These are phyloP conservation scores for Sporothrix pseudoabietina DNA, from an alignment of 2,329 filamentous ascomycete species.

Conservation along the genomic window DNA sequence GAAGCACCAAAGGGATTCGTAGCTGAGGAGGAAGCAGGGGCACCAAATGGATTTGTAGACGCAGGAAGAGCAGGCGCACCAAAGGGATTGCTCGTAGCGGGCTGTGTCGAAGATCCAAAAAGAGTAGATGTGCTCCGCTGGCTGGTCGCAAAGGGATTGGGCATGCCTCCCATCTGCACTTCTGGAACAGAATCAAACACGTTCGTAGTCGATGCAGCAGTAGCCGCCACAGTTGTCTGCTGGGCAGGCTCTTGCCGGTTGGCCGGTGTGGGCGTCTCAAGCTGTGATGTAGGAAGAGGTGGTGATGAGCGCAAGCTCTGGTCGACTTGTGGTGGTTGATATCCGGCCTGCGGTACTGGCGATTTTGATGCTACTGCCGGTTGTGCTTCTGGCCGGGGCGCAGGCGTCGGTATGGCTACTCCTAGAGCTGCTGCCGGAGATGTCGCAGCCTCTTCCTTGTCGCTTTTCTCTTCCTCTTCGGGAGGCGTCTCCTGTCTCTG, in stretches of 20 bases:
- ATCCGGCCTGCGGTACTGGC: neutral
- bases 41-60: neutral
- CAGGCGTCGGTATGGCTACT: conserved; percentile 24
- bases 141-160: conserved; percentile 21
- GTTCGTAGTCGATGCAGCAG: neutral
- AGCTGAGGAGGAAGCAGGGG: neutral
- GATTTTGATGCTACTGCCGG: neutral
- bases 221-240: neutral
- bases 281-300: neutral
- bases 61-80: neutral
- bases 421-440: neutral
- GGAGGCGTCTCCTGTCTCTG: conserved; percentile 22
- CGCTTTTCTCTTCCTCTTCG: neutral
- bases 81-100: neutral
- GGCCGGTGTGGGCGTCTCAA: neutral
- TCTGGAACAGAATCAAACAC: neutral
- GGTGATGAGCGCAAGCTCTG: neutral
- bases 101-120: conserved; percentile 18
- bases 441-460: neutral
- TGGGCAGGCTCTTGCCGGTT: neutral
- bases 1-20: neutral
- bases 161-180: neutral
- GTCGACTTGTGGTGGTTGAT: neutral
- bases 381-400: conserved; percentile 7
- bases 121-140: conserved; percentile 15